Conservation (phyloP, 495 filamentous ascomycete genomes). For the Penicillium canariense region DNA sequence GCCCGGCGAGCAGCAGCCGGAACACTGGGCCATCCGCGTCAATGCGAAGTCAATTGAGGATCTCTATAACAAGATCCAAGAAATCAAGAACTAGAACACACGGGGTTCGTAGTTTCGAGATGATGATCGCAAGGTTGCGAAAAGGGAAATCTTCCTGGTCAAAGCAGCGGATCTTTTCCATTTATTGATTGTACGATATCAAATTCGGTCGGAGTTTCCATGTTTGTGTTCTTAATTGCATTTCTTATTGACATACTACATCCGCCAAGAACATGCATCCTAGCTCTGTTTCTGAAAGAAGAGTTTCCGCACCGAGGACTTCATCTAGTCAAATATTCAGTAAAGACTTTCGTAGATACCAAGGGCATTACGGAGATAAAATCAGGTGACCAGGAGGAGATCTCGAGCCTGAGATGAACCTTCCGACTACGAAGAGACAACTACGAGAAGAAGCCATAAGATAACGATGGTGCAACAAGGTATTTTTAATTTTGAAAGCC, state of each 20-base stretch:
- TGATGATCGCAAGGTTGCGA: background rate
- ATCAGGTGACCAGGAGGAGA: too few relatives aligned
- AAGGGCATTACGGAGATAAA: too few relatives aligned
- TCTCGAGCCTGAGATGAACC: too few relatives aligned
- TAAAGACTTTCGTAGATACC: too few relatives aligned
- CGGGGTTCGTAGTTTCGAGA: background rate
- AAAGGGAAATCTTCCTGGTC: background rate
- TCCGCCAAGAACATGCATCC: background rate
- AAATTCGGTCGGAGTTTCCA: background rate
- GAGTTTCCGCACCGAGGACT: background rate
- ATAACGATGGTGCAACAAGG: slow-evolving; percentile 20
- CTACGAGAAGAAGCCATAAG: slow-evolving; percentile 7
- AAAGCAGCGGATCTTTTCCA: background rate
- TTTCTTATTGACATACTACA: slow-evolving; percentile 1
- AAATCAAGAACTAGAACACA: slow-evolving; percentile 20
- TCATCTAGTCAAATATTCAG: too few relatives aligned
- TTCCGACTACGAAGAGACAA: too few relatives aligned
- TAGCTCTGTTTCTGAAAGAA: background rate
- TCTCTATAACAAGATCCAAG: slow-evolving; percentile 30
- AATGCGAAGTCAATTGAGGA: slow-evolving; percentile 51
- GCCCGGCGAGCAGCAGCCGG: slow-evolving; percentile 47
- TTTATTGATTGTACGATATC: slow-evolving; percentile 10
- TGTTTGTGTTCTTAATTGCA: background rate
- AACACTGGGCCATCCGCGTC: slow-evolving; percentile 64
- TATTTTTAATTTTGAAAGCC: slow-evolving; percentile 34